These are phyloP conservation scores for Geotrichum restrictum DNA, from an alignment of 1,139 yeast species.

Conservation along the genomic window DNA sequence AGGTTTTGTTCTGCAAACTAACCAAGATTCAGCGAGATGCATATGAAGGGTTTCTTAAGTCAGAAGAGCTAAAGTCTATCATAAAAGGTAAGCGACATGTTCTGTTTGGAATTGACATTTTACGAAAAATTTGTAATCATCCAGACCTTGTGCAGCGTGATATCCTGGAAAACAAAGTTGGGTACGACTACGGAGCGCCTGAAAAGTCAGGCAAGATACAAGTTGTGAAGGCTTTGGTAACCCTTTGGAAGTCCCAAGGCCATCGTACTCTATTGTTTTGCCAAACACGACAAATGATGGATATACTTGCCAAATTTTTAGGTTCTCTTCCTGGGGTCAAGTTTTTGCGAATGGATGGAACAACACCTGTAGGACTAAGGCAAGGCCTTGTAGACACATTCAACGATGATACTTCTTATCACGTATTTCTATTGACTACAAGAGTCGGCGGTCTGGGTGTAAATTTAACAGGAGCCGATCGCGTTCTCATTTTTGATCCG, in stretches of 20 bases:
- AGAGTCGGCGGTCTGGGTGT: constrained; percentile 96
- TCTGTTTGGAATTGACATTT: constrained; percentile 80
- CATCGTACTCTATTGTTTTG: constrained; percentile 81
- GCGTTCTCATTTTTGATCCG: constrained; percentile 92
- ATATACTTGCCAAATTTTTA: constrained; percentile 66
- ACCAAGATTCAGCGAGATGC: constrained; percentile 71
- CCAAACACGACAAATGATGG: constrained; percentile 92
- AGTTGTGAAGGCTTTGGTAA: constrained; percentile 71
- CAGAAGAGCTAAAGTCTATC: constrained; percentile 72
- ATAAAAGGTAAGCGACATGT: constrained; percentile 75
- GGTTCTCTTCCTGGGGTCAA: constrained; percentile 44
- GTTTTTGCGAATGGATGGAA: constrained; percentile 89
- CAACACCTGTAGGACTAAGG: constrained; percentile 72
- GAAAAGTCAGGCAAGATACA: constrained; percentile 84
- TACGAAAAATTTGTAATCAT: constrained; percentile 91
- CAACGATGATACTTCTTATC: constrained; percentile 55
- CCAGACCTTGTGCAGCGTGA: constrained; percentile 78
- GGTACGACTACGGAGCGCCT: constrained; percentile 60
- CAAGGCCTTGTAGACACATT: constrained; percentile 78
- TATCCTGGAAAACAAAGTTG: constrained; percentile 41
- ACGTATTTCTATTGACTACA: constrained; percentile 79
- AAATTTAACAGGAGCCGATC: constrained; percentile 88
- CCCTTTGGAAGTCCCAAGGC: constrained; percentile 71
- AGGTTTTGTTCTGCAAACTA: constrained; percentile 84
- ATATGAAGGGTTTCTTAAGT: constrained; percentile 67